Conservation (phyloP, 768 basidiomycete species). For the Leccinum incarnatum region DNA sequence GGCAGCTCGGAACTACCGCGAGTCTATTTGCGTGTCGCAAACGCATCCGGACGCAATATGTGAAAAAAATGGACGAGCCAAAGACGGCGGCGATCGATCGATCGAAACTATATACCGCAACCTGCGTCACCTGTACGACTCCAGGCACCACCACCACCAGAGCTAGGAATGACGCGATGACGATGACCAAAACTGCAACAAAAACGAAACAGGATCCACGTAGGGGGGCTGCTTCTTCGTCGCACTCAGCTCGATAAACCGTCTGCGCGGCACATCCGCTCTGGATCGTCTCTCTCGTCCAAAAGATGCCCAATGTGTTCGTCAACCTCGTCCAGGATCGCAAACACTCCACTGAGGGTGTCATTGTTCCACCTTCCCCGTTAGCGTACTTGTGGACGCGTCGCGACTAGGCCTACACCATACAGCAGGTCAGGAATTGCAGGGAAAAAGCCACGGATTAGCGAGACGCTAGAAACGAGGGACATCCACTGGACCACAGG, state of each 20-base stretch:
- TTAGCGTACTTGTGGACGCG: not conserved
- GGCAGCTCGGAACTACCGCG: too few species aligned
- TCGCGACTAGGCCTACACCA: not conserved
- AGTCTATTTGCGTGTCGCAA: too few species aligned
- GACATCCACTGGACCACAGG: not conserved
- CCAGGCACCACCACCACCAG: not conserved
- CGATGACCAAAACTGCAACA: not conserved
- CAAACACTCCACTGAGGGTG: not conserved
- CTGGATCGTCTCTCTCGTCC: not conserved
- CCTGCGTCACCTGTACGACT: too few species aligned
- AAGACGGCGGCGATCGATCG: too few species aligned
- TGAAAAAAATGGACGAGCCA: too few species aligned
- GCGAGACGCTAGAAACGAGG: not conserved
- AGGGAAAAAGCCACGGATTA: too few species aligned
- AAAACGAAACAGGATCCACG: not conserved
- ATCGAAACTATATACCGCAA: too few species aligned
- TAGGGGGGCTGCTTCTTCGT: not conserved
- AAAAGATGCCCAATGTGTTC: not conserved
- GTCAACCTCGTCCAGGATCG: not conserved
- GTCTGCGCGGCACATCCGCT: not conserved
- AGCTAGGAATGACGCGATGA: not conserved
- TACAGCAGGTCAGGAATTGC: not conserved
- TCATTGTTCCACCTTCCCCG: not conserved
- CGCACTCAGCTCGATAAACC: not conserved
- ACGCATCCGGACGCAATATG: too few species aligned